Evolutionary conservation across 805 yeast genomes (phyloP).

Genomic region (Suhomyces vadensis): DNA sequence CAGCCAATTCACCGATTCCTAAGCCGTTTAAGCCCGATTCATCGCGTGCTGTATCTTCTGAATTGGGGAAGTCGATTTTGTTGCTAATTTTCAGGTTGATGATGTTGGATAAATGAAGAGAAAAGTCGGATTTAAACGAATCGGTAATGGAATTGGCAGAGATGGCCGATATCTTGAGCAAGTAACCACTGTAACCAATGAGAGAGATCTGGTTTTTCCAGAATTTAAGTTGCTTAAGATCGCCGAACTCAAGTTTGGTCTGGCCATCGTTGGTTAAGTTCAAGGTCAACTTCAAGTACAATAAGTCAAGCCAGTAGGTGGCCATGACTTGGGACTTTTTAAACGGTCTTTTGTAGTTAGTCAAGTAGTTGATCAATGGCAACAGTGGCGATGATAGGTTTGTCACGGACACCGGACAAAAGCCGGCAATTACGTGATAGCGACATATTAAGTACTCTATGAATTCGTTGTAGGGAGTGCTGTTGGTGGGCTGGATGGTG

Average conservation of each 20-base stretch:
- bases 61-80: slow-evolving; percentile 44
- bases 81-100: slow-evolving; percentile 18
- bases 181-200: slow-evolving; percentile 28
- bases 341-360: slow-evolving; percentile 15
- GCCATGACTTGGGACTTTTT: slow-evolving; percentile 34
- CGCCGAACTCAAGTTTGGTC: slow-evolving; percentile 14
- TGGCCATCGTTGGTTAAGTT: slow-evolving; percentile 20
- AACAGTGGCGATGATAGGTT: slow-evolving; percentile 16
- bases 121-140: slow-evolving; percentile 5
- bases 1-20: not conserved
- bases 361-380: slow-evolving; percentile 34
- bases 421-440: slow-evolving; percentile 33
- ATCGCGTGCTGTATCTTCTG: slow-evolving; percentile 31
- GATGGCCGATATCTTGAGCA: slow-evolving; percentile 20
- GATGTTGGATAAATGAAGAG: not conserved
- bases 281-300: slow-evolving; percentile 22
- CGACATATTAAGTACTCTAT: slow-evolving; percentile 34
- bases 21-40: not conserved
- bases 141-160: slow-evolving; percentile 12
- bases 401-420: slow-evolving; percentile 12
- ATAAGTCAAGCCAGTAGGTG: slow-evolving; percentile 34
- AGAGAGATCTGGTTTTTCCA: slow-evolving; percentile 25
- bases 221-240: slow-evolving; percentile 20
- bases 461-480: slow-evolving; percentile 21
- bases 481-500: slow-evolving; percentile 4